Conservation (phyloP, 2,329 filamentous ascomycete genomes). For the Fusarium udum region DNA sequence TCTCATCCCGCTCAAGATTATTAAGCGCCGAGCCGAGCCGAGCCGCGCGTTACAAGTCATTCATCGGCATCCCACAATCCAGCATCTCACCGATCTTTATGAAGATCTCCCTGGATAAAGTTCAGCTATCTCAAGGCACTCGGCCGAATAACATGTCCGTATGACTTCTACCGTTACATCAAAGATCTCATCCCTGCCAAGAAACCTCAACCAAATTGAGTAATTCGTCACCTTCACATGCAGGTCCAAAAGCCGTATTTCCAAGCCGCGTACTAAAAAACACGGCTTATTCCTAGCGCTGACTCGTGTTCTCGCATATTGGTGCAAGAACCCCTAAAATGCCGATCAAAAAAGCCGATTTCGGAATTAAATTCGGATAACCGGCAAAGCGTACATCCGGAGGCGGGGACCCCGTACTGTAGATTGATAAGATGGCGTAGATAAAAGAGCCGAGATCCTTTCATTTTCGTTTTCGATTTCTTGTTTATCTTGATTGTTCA, state of each 20-base stretch:
- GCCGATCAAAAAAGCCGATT: constrained; percentile 11
- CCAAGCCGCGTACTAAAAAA: not conserved
- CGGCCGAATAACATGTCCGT: not conserved
- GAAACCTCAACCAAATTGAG: not conserved
- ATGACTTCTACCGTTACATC: not conserved
- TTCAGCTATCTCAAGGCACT: not conserved
- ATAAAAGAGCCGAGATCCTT: not conserved
- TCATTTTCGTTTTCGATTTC: fast-evolving
- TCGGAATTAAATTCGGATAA: constrained; percentile 22
- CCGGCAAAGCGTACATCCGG: constrained; percentile 22
- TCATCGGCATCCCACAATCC: not conserved
- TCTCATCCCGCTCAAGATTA: not conserved
- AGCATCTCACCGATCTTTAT: not conserved
- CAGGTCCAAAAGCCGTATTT: not conserved
- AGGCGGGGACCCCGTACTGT: not conserved
- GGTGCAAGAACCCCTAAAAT: not conserved
- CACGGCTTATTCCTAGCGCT: not conserved
- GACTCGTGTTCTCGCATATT: not conserved
- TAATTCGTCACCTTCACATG: not conserved
- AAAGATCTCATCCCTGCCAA: not conserved
- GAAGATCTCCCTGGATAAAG: not conserved
- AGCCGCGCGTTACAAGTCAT: not conserved
- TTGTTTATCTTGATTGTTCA: not conserved
- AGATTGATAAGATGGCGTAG: constrained; percentile 30
- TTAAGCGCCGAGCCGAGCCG: not conserved